A percentile compares a stretch with the other conserved stretches of the same genome.
phyloP scores from a whole-genome alignment of 306 rosid species.

The Spatholobus suberectus region DNA sequence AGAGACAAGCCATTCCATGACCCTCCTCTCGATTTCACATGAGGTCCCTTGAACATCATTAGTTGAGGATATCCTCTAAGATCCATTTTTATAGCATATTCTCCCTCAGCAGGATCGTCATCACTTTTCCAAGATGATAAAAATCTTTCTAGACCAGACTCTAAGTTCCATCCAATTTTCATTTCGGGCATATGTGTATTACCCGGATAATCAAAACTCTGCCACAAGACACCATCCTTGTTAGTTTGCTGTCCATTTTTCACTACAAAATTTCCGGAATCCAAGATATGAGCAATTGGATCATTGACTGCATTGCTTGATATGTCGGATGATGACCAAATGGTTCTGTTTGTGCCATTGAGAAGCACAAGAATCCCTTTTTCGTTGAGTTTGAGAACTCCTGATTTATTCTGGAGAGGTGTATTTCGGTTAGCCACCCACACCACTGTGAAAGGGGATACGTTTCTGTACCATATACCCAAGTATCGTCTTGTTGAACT shows the following conservation, averaged over 20 bases:
- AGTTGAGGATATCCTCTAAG: constrained; percentile 35
- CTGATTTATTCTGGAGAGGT: neutral
- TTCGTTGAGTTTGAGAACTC: constrained; percentile 3
- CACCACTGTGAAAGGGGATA: neutral
- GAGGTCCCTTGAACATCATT: neutral
- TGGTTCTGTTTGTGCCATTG: neutral
- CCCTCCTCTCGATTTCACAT: neutral
- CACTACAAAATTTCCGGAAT: constrained; percentile 29
- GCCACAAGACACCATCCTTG: neutral
- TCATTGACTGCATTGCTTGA: neutral
- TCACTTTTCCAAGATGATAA: constrained; percentile 39
- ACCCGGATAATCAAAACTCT: constrained; percentile 43
- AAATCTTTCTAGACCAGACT: constrained; percentile 17
- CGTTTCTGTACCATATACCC: neutral
- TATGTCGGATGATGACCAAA: neutral
- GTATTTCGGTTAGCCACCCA: neutral
- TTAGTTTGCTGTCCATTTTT: neutral
- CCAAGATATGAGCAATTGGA: neutral
- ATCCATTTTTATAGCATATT: constrained; percentile 15
- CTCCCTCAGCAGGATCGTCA: constrained; percentile 38
- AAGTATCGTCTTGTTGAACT: neutral
- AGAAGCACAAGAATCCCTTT: constrained; percentile 10
- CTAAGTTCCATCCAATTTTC: constrained; percentile 42
- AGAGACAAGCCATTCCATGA: constrained; percentile 40
- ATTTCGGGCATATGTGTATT: constrained; percentile 28